Percentiles rank a stretch among this genome's conserved stretches.
These are phyloP conservation scores for Clonostachys sp. DNA, from an alignment of 2,329 filamentous ascomycete genomes.

Conservation along the genomic window DNA sequence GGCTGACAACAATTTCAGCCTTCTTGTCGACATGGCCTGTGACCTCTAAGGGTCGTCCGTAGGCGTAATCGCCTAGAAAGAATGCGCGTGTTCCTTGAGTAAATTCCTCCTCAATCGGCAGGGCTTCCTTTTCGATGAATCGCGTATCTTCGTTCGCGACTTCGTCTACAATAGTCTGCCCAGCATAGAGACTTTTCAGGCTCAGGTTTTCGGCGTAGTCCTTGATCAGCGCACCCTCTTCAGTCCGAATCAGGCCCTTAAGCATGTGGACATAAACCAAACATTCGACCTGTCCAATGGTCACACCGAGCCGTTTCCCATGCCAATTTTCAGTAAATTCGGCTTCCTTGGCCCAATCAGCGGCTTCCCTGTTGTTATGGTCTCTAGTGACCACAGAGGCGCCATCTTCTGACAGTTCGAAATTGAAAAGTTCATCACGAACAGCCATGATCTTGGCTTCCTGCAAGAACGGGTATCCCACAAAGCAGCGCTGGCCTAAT, in stretches of 20 bases:
- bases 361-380: slow-evolving; percentile 71
- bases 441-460: slow-evolving; percentile 88
- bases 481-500: slow-evolving; percentile 80
- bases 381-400: slow-evolving; percentile 62
- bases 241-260: slow-evolving; percentile 84
- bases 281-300: slow-evolving; percentile 82
- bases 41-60: slow-evolving; percentile 85
- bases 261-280: slow-evolving; percentile 91
- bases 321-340: slow-evolving; percentile 81
- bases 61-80: slow-evolving; percentile 90
- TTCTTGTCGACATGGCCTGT: slow-evolving; percentile 69
- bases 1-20: slow-evolving; percentile 73
- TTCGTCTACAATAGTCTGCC: slow-evolving; percentile 84
- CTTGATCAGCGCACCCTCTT: slow-evolving; percentile 86
- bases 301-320: slow-evolving; percentile 84
- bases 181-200: slow-evolving; percentile 84
- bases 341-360: slow-evolving; percentile 80
- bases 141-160: slow-evolving; percentile 88
- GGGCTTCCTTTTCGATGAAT: slow-evolving; percentile 84
- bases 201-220: slow-evolving; percentile 86
- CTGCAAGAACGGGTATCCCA: slow-evolving; percentile 92
- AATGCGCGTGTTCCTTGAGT: slow-evolving; percentile 79
- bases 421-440: slow-evolving; percentile 91
- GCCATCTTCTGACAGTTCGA: slow-evolving; percentile 64
- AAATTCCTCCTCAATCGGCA: slow-evolving; percentile 89